Evolutionary conservation across 352 stramenopile genomes (phyloP).

Genomic region (Phytophthora cactorum): DNA sequence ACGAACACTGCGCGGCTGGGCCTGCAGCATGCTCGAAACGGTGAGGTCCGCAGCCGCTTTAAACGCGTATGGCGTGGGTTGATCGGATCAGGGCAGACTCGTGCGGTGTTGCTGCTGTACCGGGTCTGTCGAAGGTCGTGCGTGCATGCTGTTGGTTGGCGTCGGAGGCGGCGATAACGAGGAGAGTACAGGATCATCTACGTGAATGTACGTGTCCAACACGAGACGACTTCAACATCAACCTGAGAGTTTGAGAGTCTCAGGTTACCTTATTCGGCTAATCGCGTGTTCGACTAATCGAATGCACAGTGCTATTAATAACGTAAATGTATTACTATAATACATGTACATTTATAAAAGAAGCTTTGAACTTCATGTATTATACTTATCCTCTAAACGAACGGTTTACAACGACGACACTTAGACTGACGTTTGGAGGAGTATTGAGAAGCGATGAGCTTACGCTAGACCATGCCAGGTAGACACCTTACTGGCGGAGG

Average conservation of each 20-base stretch:
- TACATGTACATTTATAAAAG: no score
- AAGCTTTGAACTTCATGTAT: no score
- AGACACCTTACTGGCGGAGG: background rate
- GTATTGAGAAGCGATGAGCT: background rate
- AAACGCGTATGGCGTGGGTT: no score
- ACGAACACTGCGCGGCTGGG: slow-evolving; percentile 15
- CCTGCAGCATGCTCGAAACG: slow-evolving; percentile 2
- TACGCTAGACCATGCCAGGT: background rate
- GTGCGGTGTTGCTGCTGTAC: no score
- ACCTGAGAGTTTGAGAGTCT: no score
- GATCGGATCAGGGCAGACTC: no score
- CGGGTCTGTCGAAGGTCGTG: no score
- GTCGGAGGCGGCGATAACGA: background rate
- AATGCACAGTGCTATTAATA: no score
- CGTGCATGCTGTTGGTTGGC: no score
- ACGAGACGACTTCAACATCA: slow-evolving; percentile 3
- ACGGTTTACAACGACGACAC: background rate
- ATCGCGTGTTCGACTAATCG: no score
- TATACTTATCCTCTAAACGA: background rate
- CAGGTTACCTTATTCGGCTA: no score
- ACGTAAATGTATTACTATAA: no score
- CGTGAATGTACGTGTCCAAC: slow-evolving; percentile 3
- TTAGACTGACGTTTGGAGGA: background rate
- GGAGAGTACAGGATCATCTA: background rate
- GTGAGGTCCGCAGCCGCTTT: slow-evolving; percentile 4